Base-by-base conservation (phyloP, 345 rosid species). In the Boechera retrofracta region DNA sequence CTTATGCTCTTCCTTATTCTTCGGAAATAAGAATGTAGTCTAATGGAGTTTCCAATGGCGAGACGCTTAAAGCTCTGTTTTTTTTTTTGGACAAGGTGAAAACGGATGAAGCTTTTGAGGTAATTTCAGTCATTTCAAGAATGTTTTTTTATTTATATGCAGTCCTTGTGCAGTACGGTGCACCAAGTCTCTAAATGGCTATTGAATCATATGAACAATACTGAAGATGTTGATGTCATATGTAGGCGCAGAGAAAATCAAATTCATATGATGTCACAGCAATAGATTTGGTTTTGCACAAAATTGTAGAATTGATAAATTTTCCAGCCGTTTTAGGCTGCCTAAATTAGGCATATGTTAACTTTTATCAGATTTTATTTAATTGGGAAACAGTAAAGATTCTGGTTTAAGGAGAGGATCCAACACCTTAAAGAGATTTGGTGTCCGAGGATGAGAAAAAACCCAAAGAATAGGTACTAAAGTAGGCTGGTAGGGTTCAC, bases 391-490 rank as follows among this genome's bases (percentile, higher is more conserved):
- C 32, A 41, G 48, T 52, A 7, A 60, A 52, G 64, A 69, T 61
- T 76, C 69, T 61, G 47, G 35, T 68, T 24, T 68, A 68, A 68
- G 72, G 72, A 68, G 35, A 49, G 61, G 11, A 68, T 68, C 44
- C 36, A 59, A 59, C 0, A 36, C 26, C 57, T 56, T 74, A 3
- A 44, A 35, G n/a, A 76, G 21, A 36, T 69, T 69, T 77, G 75
- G 75, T 77, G 71, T 63, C 69, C 65, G 33, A 69, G 75, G 80
- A 69, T 62, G 75, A 69, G 80, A 69, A 77, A 69, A 47, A 49
- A 49, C n/a, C 11, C 69, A 61, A 51, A 72, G 51, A 13, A 4
- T 28, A 18, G 5, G 41, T 51, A 39, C 70, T 73, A 73, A 54
- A 55, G 80, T 63, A 11, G 72, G 75, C 76, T 13, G 48, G 48